Conservation (phyloP, 768 basidiomycete genomes). For the Russula dissimulans region DNA sequence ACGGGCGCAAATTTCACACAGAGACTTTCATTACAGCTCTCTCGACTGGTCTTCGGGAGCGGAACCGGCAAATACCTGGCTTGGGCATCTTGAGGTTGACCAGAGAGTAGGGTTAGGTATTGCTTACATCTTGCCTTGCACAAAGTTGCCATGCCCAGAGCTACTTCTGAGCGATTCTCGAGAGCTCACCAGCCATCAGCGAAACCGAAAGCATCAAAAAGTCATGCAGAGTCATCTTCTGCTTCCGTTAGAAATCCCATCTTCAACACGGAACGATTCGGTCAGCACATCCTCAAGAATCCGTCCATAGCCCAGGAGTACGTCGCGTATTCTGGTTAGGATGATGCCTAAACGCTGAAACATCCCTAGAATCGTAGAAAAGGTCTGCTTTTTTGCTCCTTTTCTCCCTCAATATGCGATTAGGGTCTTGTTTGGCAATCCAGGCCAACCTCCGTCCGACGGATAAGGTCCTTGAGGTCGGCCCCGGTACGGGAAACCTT, state of each 20-base stretch:
- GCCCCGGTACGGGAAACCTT: conserved; percentile 95
- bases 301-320: conserved; percentile 85
- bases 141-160: conserved; percentile 6
- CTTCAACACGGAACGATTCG: conserved; percentile 91
- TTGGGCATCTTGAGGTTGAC: no score
- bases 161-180: conserved; percentile 21
- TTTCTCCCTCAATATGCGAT: background rate
- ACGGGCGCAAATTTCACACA: no score
- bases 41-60: no score
- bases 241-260: conserved; percentile 67
- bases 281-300: conserved; percentile 97
- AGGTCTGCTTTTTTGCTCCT: conserved; percentile 28
- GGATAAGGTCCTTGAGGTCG: conserved; percentile 94
- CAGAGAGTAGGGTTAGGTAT: conserved; percentile 14
- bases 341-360: conserved; percentile 12
- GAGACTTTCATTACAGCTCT: no score
- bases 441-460: conserved; percentile 89
- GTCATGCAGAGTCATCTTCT: conserved; percentile 30
- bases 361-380: conserved; percentile 47
- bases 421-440: background rate
- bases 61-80: no score
- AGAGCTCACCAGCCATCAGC: conserved; percentile 57
- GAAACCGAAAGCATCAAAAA: conserved; percentile 41
- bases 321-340: conserved; percentile 19
- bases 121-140: background rate